phyloP scores from a whole-genome alignment of 2,329 filamentous ascomycete species.

The Exophiala mesophila region DNA sequence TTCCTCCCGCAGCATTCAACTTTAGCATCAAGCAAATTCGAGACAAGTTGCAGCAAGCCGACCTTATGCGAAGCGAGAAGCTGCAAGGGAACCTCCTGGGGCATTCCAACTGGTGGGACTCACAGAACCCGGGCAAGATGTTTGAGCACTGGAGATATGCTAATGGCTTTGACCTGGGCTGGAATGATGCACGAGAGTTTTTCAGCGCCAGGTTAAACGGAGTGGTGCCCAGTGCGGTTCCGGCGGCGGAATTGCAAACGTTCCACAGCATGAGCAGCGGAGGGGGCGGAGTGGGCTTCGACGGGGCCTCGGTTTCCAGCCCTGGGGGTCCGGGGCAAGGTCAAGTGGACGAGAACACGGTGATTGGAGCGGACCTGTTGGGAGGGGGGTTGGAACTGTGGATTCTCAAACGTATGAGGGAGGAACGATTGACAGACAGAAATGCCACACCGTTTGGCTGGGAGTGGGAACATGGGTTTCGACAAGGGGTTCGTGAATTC shows the following conservation, averaged over 20 bases:
- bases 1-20: constrained; percentile 36
- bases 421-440: constrained; percentile 45
- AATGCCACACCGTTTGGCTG: constrained; percentile 28
- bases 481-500: constrained; percentile 33
- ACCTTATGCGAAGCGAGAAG: constrained; percentile 34
- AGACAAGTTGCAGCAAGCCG: constrained; percentile 36
- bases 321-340: not conserved
- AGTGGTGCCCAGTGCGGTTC: constrained; percentile 24
- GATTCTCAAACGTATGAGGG: constrained; percentile 51
- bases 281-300: too few species aligned
- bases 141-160: constrained; percentile 53
- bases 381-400: constrained; percentile 56
- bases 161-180: constrained; percentile 54
- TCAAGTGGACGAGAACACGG: not conserved
- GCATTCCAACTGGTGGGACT: constrained; percentile 50
- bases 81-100: constrained; percentile 35
- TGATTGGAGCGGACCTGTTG: constrained; percentile 45
- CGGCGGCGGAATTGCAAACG: constrained; percentile 21
- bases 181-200: constrained; percentile 50
- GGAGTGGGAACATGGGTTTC: constrained; percentile 41
- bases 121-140: constrained; percentile 39
- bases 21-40: constrained; percentile 36
- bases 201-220: constrained; percentile 41
- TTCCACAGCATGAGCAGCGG: too few species aligned
- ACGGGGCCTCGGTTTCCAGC: too few species aligned